Evolutionary conservation across 495 filamentous ascomycete genomes (phyloP), one percentile per base, ranked within the genome.

Genomic region (Neurospora intermedia): DNA sequence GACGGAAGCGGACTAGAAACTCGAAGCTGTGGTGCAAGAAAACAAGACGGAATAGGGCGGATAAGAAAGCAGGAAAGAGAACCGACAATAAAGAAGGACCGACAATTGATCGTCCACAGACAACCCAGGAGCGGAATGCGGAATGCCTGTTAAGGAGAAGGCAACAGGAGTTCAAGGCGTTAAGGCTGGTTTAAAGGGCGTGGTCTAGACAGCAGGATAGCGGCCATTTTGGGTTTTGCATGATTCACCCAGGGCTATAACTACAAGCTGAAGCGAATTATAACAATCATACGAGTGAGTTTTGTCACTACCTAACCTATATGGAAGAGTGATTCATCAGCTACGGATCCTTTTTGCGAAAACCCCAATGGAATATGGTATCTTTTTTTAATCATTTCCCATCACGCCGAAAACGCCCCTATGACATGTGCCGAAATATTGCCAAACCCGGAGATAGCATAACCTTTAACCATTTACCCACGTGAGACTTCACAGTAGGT

Each of bases 1-100:
- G 27, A 81, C 77, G n/a, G 82, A 84, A 71, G 81, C 81, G 40
- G 80, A 85, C 70, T 82, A 73, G n/a, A 43, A 7, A 31, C 11
- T 20, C 20, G 38, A 45, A 31, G 31, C 23, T 27, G 40, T 16
- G 18, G 38, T 35, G 54, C 15, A 27, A 66, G 54, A 38, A 38
- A 7, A 31, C 27, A 2, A 31, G 2, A 31, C n/a, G 27, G 27
- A 2, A 31, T 31, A 2, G 27, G 11, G 10, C 10, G 48, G 20
- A 13, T 15, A 18, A 43, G 15, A 43, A 39, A 41, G 39, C 71
- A 72, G 73, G 74, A 43, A 15, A 31, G 18, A 10, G 54, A 23
- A 27, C 1, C 13, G 15, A 18, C 8, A 18, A 62, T 15, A 15
- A 27, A 7, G 27, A 27, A 62, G 23, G 13, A 62, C 6, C 13